Percentiles rank a stretch among this genome's conserved stretches.
phyloP scores from a whole-genome alignment of 768 basidiomycete species.

The Lentinula aciculospora region DNA sequence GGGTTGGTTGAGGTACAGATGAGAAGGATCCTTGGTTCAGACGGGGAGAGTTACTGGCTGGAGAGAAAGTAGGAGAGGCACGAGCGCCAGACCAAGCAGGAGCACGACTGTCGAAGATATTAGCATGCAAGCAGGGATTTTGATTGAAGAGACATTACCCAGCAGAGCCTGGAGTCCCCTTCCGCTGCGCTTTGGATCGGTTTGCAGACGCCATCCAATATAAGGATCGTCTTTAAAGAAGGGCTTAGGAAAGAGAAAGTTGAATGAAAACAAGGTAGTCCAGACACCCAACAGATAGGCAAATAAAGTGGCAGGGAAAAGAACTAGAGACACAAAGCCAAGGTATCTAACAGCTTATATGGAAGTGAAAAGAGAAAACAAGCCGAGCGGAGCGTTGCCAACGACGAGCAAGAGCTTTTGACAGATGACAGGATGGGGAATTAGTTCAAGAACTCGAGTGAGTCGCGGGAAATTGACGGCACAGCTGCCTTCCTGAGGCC shows the following conservation, averaged over 20 bases:
- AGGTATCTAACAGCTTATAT: conserved; percentile 21
- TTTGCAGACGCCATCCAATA: conserved; percentile 55
- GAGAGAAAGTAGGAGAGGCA: conserved; percentile 67
- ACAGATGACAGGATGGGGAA: conserved; percentile 13
- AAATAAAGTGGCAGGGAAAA: conserved; percentile 64
- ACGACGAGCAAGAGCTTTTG: conserved; percentile 9
- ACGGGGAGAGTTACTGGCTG: conserved; percentile 33
- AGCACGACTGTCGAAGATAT: conserved; percentile 9
- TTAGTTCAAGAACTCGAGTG: background rate
- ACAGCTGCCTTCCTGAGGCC: background rate
- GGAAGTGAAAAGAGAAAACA: conserved; percentile 15
- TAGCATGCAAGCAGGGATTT: background rate
- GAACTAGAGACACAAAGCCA: conserved; percentile 5
- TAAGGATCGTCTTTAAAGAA: conserved; percentile 49
- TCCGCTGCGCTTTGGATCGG: conserved; percentile 59
- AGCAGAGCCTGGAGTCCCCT: conserved; percentile 52
- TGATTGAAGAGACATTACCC: conserved; percentile 35
- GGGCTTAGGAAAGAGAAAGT: conserved; percentile 32
- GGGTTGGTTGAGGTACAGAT: conserved; percentile 44
- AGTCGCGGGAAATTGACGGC: conserved; percentile 5
- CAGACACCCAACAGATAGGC: conserved; percentile 56
- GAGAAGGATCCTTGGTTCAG: conserved; percentile 35
- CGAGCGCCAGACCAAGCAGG: conserved; percentile 67
- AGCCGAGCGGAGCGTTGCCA: conserved; percentile 7
- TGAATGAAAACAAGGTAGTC: conserved; percentile 16